Conservation (phyloP, 1,284 basidiomycete species). For the Cryptococcus wingfieldii region DNA sequence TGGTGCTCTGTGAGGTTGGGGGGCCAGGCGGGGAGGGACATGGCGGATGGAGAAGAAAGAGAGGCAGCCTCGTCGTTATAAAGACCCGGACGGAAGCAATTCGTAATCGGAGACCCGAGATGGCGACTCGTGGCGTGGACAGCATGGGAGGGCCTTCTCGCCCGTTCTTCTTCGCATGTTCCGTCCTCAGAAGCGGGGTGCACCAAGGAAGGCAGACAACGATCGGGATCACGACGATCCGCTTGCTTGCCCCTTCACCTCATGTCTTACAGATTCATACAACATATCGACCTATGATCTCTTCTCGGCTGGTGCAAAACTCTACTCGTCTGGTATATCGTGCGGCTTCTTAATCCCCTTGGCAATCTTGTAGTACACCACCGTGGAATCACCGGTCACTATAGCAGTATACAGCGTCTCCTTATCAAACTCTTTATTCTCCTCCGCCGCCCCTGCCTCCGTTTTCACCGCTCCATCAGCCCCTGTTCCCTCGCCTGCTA, state of each 20-base stretch:
- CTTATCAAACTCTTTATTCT: conserved; percentile 26
- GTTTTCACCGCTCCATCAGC: conserved; percentile 1
- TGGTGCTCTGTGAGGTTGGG: conserved; percentile 61
- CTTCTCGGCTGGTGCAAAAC: background rate
- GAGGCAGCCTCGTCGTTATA: background rate
- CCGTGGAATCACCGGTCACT: conserved; percentile 43
- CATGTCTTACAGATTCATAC: background rate
- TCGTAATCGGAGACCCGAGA: too few relatives aligned
- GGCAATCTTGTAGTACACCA: conserved; percentile 49
- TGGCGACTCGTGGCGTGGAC: too few relatives aligned
- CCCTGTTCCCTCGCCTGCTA: background rate
- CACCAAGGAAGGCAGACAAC: too few relatives aligned
- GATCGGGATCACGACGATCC: too few relatives aligned
- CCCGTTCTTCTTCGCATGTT: too few relatives aligned
- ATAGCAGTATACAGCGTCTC: conserved; percentile 48
- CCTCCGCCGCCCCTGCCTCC: background rate
- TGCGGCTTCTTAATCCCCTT: conserved; percentile 50
- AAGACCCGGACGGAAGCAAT: background rate
- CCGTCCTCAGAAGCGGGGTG: too few relatives aligned
- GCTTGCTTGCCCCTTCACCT: background rate
- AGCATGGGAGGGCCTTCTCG: too few relatives aligned
- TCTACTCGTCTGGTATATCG: conserved; percentile 49
- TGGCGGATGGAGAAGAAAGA: background rate
- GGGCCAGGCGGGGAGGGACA: conserved; percentile 60
- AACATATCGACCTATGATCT: background rate